Evolutionary conservation across 2,329 filamentous ascomycete genomes (phyloP), one percentile per base, ranked within the genome.

Genomic region (Aspergillus jensenii): DNA sequence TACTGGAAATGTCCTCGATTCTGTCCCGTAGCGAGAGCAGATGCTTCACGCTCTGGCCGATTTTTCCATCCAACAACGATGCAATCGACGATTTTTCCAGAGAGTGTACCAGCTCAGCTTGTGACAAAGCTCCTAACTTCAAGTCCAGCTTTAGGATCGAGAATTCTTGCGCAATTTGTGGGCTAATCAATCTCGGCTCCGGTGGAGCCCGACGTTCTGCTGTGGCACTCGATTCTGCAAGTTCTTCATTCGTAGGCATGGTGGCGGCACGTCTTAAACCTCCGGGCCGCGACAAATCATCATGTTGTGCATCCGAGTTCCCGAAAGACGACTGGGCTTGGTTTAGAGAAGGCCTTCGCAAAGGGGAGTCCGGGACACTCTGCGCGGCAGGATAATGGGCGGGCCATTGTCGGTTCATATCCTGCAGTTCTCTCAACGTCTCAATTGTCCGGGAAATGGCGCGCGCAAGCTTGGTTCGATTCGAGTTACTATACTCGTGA

Each of bases 1-100:
- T 99, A 77, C 93, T 98, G 4, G 93, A 91, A 0, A 91, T 98
- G 74, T 99, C 95, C 72, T 98, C 95, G 62, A 99, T 99, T 53
- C 95, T 88, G 65, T 98, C 95, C 59, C 92, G 87, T 35, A 99
- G 81, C 0, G 90, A 87, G 56, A 91, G 82, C 1, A 99, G 83
- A 75, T 99, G 95, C 67, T 92, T 91, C 71, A 98, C 90, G 72
- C 92, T 97, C 61, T 95, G 91, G 67, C 88, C 89, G 67, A 99
- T 96, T 76, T 96, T 96, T 25, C 92, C 93, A 73, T 98, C 93
- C 40, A 99, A 79, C 2, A 99, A 79, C 1, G 93, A 89, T 0
- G 95, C 95, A 60, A 99, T 90, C 1, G 93, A 96, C 14, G 82
- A 83, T 76, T 97, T 98, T 67, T 98, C 93, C 50, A 99, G 77